Base-by-base conservation (phyloP, 192 early-diverging fungal species). In the Entrophospora sp. region DNA sequence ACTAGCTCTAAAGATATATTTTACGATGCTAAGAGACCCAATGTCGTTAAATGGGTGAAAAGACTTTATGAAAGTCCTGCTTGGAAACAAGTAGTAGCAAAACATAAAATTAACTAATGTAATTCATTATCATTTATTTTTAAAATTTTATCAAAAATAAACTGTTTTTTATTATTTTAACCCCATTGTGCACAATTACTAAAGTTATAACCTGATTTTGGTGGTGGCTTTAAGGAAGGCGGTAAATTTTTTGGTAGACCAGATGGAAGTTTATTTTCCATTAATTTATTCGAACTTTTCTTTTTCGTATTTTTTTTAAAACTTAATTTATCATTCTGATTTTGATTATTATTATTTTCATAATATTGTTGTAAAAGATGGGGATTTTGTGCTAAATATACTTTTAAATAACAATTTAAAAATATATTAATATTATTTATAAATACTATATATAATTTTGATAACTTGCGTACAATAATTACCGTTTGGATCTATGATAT, bases 151-250 rank as follows among this genome's bases (percentile, higher is more conserved):
- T n/a, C n/a, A n/a, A n/a, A n/a, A n/a, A n/a, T n/a, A n/a, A n/a
- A n/a, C n/a, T n/a, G n/a, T n/a, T n/a, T n/a, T n/a, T n/a, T 40
- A 6, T 40, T 40, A 12, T 30, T 8, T 51, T 51, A 75, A 9
- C 69, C 62, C 73, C 73, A 75, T 24, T 53, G 44, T 18, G 66
- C 66, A 48, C 48, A 61, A 24, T 69, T 30, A 37, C 48, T 49
- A 67, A 67, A 75, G 16, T 75, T 57, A 43, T 75, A 75, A 8
- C 67, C 74, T 34, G 55, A 27, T 24, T 25, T 46, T 12, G 61
- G 67, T 2, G 73, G 73, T n/a, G 68, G 70, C 30, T 62, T 56
- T 25, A 75, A 45, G 6, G 74, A 75, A 51, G 64, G 70, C 7
- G 70, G 67, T 16, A 75, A 22, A 22, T 71, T 67, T 12, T 46